Evolutionary conservation across 768 basidiomycete genomes (phyloP).

Genomic region (Piloderma croceum): DNA sequence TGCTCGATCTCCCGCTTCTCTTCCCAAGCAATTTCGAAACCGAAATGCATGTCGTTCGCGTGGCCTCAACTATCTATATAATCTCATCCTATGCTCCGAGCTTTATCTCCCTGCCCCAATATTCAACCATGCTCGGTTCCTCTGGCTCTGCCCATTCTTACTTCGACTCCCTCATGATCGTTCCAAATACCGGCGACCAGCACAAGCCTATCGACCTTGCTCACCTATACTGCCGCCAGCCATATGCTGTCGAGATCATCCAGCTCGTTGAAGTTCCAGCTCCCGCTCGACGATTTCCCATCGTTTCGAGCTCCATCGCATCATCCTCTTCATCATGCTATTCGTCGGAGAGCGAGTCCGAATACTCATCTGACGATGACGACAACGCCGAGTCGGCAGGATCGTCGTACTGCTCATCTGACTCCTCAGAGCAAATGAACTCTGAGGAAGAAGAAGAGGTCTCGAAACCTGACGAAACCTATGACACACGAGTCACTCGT

Average conservation of each 20-base stretch:
- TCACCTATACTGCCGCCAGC: conserved; percentile 44
- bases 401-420: conserved; percentile 73
- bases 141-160: conserved; percentile 20
- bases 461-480: conserved; percentile 43
- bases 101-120: too few relatives aligned
- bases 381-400: conserved; percentile 40
- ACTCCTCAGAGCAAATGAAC: conserved; percentile 26
- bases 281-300: conserved; percentile 35
- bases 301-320: conserved; percentile 27
- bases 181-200: conserved; percentile 23
- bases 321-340: conserved; percentile 37
- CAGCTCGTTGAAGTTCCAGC: conserved; percentile 71
- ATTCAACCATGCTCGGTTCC: conserved; percentile 22
- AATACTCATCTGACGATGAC: conserved; percentile 26
- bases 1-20: too few relatives aligned
- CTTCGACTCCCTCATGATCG: conserved; percentile 17
- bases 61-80: too few relatives aligned
- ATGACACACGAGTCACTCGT: conserved; percentile 52
- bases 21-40: too few relatives aligned
- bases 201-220: conserved; percentile 31
- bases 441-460: conserved; percentile 10
- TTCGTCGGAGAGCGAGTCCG: conserved; percentile 27
- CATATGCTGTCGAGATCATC: conserved; percentile 57
- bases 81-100: too few relatives aligned
- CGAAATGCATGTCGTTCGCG: too few relatives aligned